Conservation (phyloP, 1,284 basidiomycete species). For the Papiliotrema fonsecae region DNA sequence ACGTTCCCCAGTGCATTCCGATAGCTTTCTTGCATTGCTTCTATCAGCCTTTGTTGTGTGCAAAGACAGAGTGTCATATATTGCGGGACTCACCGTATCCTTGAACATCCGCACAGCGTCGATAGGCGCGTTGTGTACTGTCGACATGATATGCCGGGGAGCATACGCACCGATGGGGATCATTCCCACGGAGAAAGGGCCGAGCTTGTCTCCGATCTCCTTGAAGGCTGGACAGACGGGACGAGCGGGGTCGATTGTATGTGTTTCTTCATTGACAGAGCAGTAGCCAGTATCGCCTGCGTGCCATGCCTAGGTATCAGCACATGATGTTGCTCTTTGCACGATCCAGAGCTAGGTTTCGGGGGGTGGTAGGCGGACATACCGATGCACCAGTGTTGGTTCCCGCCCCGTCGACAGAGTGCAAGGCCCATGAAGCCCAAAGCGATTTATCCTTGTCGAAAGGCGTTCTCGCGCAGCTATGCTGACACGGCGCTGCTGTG, state of each 20-base stretch:
- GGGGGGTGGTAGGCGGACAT: neutral
- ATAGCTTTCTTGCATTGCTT: conserved; percentile 53
- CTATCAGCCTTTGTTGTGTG: neutral
- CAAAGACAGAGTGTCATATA: neutral
- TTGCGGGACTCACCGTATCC: conserved; percentile 51
- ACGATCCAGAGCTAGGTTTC: neutral
- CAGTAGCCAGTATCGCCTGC: conserved; percentile 60
- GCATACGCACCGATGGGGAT: conserved; percentile 66
- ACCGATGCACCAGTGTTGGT: neutral
- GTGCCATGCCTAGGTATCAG: conserved; percentile 54
- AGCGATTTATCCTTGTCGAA: conserved; percentile 56
- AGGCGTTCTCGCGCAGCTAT: conserved; percentile 53
- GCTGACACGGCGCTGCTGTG: conserved; percentile 51
- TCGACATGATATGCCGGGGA: conserved; percentile 57
- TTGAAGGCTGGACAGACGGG: conserved; percentile 64
- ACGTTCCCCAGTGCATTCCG: conserved; percentile 66
- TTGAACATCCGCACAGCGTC: conserved; percentile 63
- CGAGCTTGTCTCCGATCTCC: conserved; percentile 60
- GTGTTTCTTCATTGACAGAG: conserved; percentile 51
- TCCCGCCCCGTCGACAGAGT: conserved; percentile 19
- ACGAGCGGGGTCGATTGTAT: conserved; percentile 38
- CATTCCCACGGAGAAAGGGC: conserved; percentile 56
- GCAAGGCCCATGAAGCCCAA: conserved; percentile 60
- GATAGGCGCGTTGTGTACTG: conserved; percentile 58
- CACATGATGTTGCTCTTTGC: neutral